These are phyloP conservation scores for Debaryomyces tyrocola DNA, from an alignment of 805 yeast genomes.

Conservation along the genomic window DNA sequence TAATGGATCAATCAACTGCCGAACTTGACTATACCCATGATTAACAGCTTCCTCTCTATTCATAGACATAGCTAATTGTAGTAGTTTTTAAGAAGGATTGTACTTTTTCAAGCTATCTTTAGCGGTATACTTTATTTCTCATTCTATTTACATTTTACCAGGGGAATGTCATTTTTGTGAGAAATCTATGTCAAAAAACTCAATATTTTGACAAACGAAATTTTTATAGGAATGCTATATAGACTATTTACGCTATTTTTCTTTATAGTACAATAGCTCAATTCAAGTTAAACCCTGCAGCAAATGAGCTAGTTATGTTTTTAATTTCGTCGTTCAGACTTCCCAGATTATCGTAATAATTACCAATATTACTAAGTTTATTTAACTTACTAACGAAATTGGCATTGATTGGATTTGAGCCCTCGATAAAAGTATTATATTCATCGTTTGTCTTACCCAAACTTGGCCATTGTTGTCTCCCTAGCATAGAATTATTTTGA, in stretches of 20 bases:
- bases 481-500: background rate
- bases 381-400: slow-evolving; percentile 35
- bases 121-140: background rate
- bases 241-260: slow-evolving; percentile 2
- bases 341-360: slow-evolving; percentile 8
- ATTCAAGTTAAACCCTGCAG: slow-evolving; percentile 28
- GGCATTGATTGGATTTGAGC: slow-evolving; percentile 19
- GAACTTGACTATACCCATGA: background rate
- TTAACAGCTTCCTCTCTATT: background rate
- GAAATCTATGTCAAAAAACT: background rate
- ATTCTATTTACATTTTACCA: background rate
- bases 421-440: slow-evolving; percentile 8
- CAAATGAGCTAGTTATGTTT: slow-evolving; percentile 40
- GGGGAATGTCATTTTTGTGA: background rate
- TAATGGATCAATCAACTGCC: background rate
- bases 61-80: background rate
- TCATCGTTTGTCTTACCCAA: slow-evolving; percentile 14
- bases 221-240: background rate
- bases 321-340: slow-evolving; percentile 34
- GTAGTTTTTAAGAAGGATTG: background rate
- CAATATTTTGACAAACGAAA: too few species aligned
- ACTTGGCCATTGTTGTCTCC: slow-evolving; percentile 26
- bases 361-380: slow-evolving; percentile 12
- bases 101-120: background rate
- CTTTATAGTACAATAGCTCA: background rate